Percentiles rank a stretch among this genome's conserved stretches.
These are phyloP conservation scores for Boletus pseudo-olivaceus DNA, from an alignment of 768 basidiomycete species.

Conservation along the genomic window DNA sequence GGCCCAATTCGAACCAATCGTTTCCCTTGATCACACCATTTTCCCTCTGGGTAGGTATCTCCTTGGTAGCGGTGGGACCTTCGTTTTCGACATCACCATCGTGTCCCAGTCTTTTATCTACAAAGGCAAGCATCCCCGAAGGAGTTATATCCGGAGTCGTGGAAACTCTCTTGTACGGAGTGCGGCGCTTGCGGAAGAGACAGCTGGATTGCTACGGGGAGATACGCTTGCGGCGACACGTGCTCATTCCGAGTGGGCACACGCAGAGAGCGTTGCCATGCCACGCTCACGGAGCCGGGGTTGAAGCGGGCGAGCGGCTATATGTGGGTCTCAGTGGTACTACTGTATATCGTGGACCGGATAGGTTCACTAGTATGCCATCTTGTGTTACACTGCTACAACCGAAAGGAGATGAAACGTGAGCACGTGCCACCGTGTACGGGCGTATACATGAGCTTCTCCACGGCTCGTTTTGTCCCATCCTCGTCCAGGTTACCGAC, in stretches of 20 bases:
- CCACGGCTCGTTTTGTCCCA: not conserved
- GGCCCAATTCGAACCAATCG: not conserved
- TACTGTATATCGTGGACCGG: constrained; percentile 1
- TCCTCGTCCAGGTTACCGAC: not conserved
- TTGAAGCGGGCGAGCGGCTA: constrained; percentile 16
- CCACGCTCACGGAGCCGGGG: constrained; percentile 38
- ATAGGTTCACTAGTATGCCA: not conserved
- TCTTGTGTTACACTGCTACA: not conserved
- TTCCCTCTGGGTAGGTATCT: constrained; percentile 56
- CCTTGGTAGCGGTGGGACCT: constrained; percentile 88
- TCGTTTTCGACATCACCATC: constrained; percentile 91
- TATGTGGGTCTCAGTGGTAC: not conserved
- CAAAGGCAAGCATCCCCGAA: constrained; percentile 43
- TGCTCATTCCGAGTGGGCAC: constrained; percentile 21
- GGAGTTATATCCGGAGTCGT: constrained; percentile 20
- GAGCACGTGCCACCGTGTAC: constrained; percentile 15
- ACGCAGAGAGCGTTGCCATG: constrained; percentile 17
- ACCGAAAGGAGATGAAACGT: not conserved
- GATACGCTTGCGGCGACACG: constrained; percentile 36
- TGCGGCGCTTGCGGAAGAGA: constrained; percentile 42
- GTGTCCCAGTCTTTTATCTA: constrained; percentile 84
- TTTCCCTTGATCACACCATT: not conserved
- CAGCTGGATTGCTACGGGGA: constrained; percentile 44
- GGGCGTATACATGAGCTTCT: not conserved
- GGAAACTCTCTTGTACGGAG: constrained; percentile 27